Conservation (phyloP, 768 basidiomycete species). For the Cubamyces lactineus region DNA sequence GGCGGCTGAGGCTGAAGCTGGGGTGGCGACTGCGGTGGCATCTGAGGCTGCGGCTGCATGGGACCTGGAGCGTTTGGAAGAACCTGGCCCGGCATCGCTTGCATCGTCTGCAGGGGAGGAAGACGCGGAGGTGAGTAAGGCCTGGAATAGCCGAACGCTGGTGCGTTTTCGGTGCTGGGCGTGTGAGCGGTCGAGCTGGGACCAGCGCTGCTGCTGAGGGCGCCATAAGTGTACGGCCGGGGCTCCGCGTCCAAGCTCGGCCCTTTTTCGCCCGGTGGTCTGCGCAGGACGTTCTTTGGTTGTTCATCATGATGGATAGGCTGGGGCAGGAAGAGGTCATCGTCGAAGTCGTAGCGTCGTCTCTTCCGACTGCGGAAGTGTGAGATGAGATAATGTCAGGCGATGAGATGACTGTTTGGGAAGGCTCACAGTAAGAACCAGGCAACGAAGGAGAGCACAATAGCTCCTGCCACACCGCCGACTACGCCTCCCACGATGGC, state of each 20-base stretch:
- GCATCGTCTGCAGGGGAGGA: background rate
- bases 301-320: background rate
- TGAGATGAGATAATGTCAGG: background rate
- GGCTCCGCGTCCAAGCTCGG: constrained; percentile 12
- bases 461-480: constrained; percentile 20
- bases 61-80: background rate
- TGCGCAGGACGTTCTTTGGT: constrained; percentile 10
- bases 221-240: constrained; percentile 13
- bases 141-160: background rate
- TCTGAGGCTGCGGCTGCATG: background rate
- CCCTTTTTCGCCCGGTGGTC: constrained; percentile 6
- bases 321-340: constrained; percentile 20
- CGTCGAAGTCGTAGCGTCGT: constrained; percentile 21
- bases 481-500: constrained; percentile 27
- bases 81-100: background rate
- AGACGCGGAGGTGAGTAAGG: constrained; percentile 1
- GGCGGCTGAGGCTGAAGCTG: background rate
- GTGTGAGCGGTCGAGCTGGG: constrained; percentile 5
- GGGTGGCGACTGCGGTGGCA: background rate
- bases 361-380: constrained; percentile 6
- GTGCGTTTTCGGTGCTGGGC: constrained; percentile 8
- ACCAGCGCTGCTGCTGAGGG: constrained; percentile 5
- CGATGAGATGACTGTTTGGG: background rate
- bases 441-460: constrained; percentile 16
- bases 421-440: constrained; percentile 25